Conservation (phyloP, 257 asterid genomes). For the Linaria vulgaris region DNA sequence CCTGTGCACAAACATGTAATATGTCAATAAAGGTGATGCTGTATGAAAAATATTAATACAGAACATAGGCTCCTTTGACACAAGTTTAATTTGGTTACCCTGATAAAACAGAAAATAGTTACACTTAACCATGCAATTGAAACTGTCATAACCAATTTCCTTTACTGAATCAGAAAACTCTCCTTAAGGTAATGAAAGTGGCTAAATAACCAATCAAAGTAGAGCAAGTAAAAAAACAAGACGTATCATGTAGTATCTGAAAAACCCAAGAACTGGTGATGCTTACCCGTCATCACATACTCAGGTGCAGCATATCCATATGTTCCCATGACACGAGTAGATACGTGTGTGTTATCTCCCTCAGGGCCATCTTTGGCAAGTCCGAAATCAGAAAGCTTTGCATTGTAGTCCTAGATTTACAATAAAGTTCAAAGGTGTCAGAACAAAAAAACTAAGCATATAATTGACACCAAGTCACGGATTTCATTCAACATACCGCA, state of each 20-base stretch:
- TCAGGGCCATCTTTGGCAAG: constrained; percentile 84
- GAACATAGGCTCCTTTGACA: too few relatives aligned
- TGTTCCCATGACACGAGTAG: constrained; percentile 89
- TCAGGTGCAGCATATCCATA: constrained; percentile 89
- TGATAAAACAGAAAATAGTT: too few relatives aligned
- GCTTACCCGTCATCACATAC: constrained; percentile 69
- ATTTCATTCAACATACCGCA: constrained; percentile 44
- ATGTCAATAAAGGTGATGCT: neutral
- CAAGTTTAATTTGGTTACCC: too few relatives aligned
- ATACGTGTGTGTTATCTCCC: constrained; percentile 83
- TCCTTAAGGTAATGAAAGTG: too few relatives aligned
- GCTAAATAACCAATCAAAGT: too few relatives aligned
- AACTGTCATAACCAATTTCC: too few relatives aligned
- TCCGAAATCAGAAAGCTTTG: constrained; percentile 88
- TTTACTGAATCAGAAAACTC: too few relatives aligned
- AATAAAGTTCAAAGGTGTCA: constrained; percentile 18
- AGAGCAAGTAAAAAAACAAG: too few relatives aligned
- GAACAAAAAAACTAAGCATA: neutral
- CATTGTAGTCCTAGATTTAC: constrained; percentile 64
- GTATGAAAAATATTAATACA: neutral
- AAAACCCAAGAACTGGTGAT: neutral
- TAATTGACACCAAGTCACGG: constrained; percentile 2
- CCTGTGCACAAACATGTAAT: constrained; percentile 40
- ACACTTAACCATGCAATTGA: too few relatives aligned
- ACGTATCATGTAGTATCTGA: neutral